Evolutionary conservation across 441 rosid species (phyloP).

Genomic region (Gossypium davidsonii): DNA sequence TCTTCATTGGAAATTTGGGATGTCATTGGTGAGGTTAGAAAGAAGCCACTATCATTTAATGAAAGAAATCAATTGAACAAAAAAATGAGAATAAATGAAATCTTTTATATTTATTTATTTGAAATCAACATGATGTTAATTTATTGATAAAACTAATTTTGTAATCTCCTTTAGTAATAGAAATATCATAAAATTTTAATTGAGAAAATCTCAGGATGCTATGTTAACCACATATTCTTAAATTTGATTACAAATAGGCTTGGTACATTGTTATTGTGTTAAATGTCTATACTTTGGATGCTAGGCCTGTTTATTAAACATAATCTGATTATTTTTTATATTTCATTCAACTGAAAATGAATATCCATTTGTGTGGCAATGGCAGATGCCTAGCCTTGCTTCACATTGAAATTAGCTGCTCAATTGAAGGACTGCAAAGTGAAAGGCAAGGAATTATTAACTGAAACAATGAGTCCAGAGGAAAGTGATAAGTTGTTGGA

Average conservation of each 20-base stretch:
- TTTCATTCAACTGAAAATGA: too few relatives aligned
- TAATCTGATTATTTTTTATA: too few relatives aligned
- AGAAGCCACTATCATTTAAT: not conserved
- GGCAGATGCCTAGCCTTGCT: not conserved
- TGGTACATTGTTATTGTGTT: not conserved
- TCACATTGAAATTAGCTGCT: not conserved
- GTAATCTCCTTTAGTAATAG: not conserved
- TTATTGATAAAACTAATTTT: not conserved
- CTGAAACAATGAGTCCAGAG: not conserved
- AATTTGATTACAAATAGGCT: too few relatives aligned
- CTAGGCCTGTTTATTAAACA: too few relatives aligned
- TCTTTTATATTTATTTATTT: too few relatives aligned
- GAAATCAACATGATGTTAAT: not conserved
- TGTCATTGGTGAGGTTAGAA: not conserved
- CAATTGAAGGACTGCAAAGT: not conserved
- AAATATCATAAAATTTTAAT: not conserved
- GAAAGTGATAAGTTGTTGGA: conserved; percentile 4
- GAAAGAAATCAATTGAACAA: not conserved
- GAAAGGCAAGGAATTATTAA: not conserved
- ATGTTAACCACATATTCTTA: not conserved
- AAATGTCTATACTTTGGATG: too few relatives aligned
- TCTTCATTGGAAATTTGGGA: not conserved
- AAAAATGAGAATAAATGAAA: not conserved
- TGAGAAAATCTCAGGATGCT: not conserved
- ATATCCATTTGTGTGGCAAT: not conserved